Percentiles rank a stretch among this genome's conserved stretches.
These are phyloP conservation scores for Volvox reticuliferus DNA, from an alignment of 139 green algal species.

Conservation along the genomic window DNA sequence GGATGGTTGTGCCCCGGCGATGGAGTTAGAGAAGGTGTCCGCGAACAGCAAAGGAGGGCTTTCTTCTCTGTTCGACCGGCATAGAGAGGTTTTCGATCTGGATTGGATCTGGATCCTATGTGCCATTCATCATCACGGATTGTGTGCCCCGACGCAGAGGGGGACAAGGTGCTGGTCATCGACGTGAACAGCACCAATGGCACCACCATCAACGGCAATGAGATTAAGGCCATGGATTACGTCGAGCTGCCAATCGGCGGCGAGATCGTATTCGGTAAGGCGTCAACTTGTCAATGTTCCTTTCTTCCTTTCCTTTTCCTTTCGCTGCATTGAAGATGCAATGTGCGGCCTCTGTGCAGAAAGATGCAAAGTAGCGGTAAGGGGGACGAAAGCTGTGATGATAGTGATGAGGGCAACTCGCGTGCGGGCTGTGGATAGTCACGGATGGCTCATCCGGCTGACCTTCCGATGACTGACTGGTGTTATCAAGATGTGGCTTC, in stretches of 20 bases:
- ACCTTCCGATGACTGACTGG: background rate
- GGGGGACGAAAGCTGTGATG: too few relatives aligned
- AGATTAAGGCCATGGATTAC: constrained; percentile 58
- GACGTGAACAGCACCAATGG: constrained; percentile 66
- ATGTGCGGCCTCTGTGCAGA: background rate
- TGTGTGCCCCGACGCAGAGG: constrained; percentile 29
- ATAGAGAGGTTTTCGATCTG: too few relatives aligned
- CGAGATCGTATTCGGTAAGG: constrained; percentile 60
- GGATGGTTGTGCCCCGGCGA: too few relatives aligned
- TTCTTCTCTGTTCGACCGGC: too few relatives aligned
- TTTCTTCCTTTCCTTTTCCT: background rate
- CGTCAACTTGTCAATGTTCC: background rate
- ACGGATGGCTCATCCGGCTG: background rate
- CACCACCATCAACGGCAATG: constrained; percentile 55
- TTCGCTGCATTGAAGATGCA: background rate
- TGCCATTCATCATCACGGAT: too few relatives aligned
- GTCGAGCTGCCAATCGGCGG: constrained; percentile 53
- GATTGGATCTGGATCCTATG: too few relatives aligned
- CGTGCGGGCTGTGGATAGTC: too few relatives aligned
- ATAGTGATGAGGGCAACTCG: too few relatives aligned
- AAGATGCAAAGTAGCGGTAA: background rate
- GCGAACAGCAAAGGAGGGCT: too few relatives aligned
- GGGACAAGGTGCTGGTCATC: constrained; percentile 56
- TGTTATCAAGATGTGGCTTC: background rate
- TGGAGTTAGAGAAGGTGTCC: too few relatives aligned